Conservation (phyloP, 2,329 filamentous ascomycete genomes). For the Pyrenophora tritici-repentis region DNA sequence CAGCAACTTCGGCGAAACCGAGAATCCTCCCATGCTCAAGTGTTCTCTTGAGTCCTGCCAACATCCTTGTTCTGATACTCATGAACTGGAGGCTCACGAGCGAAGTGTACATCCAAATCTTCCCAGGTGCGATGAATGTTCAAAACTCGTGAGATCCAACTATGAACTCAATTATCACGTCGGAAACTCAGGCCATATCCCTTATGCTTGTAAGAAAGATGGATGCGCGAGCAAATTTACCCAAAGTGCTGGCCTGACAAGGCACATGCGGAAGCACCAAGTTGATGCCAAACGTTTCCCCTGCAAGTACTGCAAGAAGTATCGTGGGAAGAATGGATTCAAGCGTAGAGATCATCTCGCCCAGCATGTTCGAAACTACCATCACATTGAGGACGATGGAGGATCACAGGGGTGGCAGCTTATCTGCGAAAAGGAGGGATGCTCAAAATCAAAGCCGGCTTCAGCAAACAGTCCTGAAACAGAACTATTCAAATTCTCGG, state of each 20-base stretch:
- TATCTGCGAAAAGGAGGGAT: too few relatives aligned
- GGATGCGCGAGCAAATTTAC: background rate
- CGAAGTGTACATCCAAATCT: rapidly evolving
- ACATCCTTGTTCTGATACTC: rapidly evolving
- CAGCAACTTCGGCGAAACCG: too few relatives aligned
- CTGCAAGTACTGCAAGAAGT: constrained; percentile 1
- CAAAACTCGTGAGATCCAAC: rapidly evolving
- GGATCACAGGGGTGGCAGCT: too few relatives aligned
- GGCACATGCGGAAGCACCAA: background rate
- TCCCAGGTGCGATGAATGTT: background rate
- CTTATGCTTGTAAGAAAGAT: background rate
- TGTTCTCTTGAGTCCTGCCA: background rate
- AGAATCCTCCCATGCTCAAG: too few relatives aligned
- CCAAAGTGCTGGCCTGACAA: background rate
- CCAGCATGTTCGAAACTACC: constrained; percentile 1
- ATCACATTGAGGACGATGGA: background rate
- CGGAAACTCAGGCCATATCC: rapidly evolving
- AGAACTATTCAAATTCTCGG: rapidly evolving
- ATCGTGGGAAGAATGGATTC: background rate
- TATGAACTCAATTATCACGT: background rate
- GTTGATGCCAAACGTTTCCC: background rate
- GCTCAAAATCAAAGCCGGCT: rapidly evolving
- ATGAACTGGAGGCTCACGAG: background rate
- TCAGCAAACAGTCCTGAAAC: too few relatives aligned
- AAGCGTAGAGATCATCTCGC: constrained; percentile 3